Evolutionary conservation across 2,329 filamentous ascomycete genomes (phyloP).

Genomic region (Talaromyces atroroseus): DNA sequence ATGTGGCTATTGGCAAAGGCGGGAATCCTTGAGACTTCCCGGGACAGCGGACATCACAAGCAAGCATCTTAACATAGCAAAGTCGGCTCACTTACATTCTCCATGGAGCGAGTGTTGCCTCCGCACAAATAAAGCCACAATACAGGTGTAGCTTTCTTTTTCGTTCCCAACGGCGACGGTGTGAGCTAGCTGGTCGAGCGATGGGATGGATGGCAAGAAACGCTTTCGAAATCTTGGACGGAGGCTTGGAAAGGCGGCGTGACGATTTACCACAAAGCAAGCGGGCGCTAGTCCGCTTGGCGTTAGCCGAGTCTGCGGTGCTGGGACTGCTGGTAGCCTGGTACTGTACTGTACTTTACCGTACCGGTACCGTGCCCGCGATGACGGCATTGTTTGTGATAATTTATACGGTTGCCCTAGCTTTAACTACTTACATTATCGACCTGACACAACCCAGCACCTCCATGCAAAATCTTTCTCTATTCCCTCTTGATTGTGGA

Average conservation of each 20-base stretch:
- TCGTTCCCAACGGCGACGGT: neutral
- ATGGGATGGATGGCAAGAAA: neutral
- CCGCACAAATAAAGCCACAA: conserved; percentile 6
- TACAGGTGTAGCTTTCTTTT: neutral
- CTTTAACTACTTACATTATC: too few relatives aligned
- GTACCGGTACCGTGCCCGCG: too few relatives aligned
- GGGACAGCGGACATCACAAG: neutral
- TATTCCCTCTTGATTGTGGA: neutral
- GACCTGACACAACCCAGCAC: too few relatives aligned
- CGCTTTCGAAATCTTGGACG: neutral
- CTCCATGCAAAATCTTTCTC: neutral
- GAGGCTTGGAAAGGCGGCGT: neutral
- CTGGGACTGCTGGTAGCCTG: too few relatives aligned
- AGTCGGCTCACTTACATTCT: conserved; percentile 34
- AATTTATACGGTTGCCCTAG: too few relatives aligned
- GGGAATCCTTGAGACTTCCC: neutral
- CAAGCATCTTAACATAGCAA: neutral
- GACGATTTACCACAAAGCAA: neutral
- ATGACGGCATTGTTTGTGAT: too few relatives aligned
- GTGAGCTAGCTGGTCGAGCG: neutral
- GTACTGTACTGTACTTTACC: too few relatives aligned
- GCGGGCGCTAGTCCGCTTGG: neutral
- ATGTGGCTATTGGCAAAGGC: neutral
- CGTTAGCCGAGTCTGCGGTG: too few relatives aligned
- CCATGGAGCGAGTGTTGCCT: conserved; percentile 38